Evolutionary conservation across 305 asterid genomes (phyloP).

Genomic region (Solanum hybrid): DNA sequence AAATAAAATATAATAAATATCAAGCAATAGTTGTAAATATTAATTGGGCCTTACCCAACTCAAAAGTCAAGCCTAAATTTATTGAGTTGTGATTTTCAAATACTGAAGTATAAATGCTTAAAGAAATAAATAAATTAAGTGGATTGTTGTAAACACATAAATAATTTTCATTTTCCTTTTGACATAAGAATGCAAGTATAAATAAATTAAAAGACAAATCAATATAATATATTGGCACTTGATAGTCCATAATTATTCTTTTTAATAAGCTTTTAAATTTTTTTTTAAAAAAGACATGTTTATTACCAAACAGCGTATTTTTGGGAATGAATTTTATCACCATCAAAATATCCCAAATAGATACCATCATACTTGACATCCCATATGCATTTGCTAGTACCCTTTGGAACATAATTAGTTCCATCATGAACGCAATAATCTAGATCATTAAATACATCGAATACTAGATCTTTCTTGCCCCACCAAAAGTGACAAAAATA

Average conservation of each 20-base stretch:
- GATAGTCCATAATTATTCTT: too few relatives aligned
- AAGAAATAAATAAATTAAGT: not conserved
- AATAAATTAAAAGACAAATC: too few relatives aligned
- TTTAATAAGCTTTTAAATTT: too few relatives aligned
- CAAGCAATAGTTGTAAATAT: too few relatives aligned
- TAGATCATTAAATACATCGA: not conserved
- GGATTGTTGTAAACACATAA: not conserved
- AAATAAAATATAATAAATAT: too few relatives aligned
- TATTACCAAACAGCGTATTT: not conserved
- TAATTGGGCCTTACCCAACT: not conserved
- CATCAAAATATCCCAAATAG: not conserved
- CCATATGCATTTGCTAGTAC: not conserved
- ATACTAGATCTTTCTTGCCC: not conserved
- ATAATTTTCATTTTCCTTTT: too few relatives aligned
- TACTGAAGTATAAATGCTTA: not conserved
- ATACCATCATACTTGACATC: not conserved
- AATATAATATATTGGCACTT: too few relatives aligned
- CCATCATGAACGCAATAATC: not conserved
- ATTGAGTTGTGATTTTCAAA: not conserved
- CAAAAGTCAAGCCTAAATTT: not conserved
- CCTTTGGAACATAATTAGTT: not conserved
- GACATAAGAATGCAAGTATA: too few relatives aligned
- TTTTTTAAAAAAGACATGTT: too few relatives aligned
- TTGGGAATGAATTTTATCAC: not conserved
- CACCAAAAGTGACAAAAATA: not conserved